Percentiles rank a stretch among this genome's conserved stretches.
Evolutionary conservation across 768 basidiomycete species (phyloP).

Genomic region (Ephemerocybe angulata): DNA sequence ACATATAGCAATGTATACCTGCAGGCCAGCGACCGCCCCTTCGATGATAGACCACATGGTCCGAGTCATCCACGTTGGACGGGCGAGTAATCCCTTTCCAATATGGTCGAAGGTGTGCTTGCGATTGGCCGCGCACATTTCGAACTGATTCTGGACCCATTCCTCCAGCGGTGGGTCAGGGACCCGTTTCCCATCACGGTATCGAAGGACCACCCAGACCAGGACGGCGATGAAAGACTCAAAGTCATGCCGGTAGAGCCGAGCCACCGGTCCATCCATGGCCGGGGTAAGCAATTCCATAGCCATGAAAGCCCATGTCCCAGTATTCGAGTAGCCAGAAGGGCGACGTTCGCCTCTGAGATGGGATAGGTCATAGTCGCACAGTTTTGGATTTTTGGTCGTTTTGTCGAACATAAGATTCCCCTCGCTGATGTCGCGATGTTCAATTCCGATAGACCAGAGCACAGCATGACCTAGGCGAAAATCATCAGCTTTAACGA

Average conservation of each 20-base stretch:
- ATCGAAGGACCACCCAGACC: slow-evolving; percentile 1
- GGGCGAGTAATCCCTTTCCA: no score
- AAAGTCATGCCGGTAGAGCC: slow-evolving; percentile 28
- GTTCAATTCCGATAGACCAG: slow-evolving; percentile 22
- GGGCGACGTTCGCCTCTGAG: slow-evolving; percentile 9
- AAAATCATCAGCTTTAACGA: no score
- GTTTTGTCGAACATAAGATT: slow-evolving; percentile 28
- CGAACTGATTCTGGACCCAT: neutral
- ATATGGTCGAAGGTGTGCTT: no score
- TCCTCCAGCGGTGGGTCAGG: neutral
- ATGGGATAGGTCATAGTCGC: slow-evolving; percentile 25
- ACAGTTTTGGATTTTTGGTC: slow-evolving; percentile 20
- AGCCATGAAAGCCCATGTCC: slow-evolving; percentile 30
- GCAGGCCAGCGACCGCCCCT: no score
- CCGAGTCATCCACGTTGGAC: no score
- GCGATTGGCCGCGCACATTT: neutral
- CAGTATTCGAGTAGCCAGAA: slow-evolving; percentile 6
- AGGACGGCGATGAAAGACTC: slow-evolving; percentile 32
- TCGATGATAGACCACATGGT: no score
- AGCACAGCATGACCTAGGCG: slow-evolving; percentile 25
- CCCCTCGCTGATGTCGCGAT: slow-evolving; percentile 27
- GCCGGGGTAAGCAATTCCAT: slow-evolving; percentile 19
- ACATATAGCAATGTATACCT: no score
- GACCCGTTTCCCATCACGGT: neutral
- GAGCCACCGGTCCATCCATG: slow-evolving; percentile 14